Base-by-base conservation (phyloP, 495 filamentous ascomycete species). In the Neurospora sublineolata region DNA sequence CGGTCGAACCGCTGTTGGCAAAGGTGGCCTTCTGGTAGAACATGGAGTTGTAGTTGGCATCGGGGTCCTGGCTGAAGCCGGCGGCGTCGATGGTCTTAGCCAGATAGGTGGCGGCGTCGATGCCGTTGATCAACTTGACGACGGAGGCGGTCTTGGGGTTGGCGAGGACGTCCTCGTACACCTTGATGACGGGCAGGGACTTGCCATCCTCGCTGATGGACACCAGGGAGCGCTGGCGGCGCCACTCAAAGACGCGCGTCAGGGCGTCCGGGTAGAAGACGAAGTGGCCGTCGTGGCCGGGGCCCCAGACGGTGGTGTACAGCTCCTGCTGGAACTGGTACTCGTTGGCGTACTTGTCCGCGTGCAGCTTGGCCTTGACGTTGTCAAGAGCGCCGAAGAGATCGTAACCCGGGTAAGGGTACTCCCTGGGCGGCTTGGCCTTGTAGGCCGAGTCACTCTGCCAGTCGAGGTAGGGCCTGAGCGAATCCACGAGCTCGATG, bases 241-340 rank as follows among this genome's bases (percentile, higher is more conserved):
- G 60, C 70, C 70, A 76, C 33, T 78, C 76, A 68, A 81, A 79
- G 33, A 81, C 71, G 0, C 67, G 37, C 1, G 74, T 74, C 14
- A 76, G 67, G 37, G 74, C 74, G 67, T 80, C 77, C 8, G 73
- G 68, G 33, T 68, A 46, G 71, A 74, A 77, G 12, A 69, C 71
- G 33, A 87, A 80, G 71, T 87, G 85, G 1, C 84, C 84, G 73
- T 87, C 85, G 71, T 87, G 79, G 0, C 84, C 85, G 1, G 81
- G 78, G 4, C 70, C 68, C 37, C 85, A 76, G 5, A 84, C 77
- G 14, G 73, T 72, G 36, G 72, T 30, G 27, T 76, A 77, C 7
- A 87, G 75, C 14, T 83, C 84, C n/a, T 80, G 42, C 58, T 87
- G 84, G 70, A 87, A 86, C 14, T 87, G 82, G 69, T 82, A 86